These are phyloP conservation scores for Yamadazyma taylorii DNA, from an alignment of 1,139 yeast genomes.

Conservation along the genomic window DNA sequence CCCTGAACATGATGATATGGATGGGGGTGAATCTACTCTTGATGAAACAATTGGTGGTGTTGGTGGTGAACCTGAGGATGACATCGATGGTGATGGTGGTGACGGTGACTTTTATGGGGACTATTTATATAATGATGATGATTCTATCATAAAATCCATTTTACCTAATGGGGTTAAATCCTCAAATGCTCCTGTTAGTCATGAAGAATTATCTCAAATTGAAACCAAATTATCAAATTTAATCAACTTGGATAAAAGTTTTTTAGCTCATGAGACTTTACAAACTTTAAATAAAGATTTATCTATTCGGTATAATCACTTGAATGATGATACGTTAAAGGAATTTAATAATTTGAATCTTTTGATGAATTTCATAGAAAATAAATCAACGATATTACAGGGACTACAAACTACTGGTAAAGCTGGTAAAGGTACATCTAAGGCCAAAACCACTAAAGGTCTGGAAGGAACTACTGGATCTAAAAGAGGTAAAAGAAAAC, in stretches of 20 bases:
- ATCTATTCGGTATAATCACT: neutral
- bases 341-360: slow-evolving; percentile 37
- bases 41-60: neutral
- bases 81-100: neutral
- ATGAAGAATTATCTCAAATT: slow-evolving; percentile 18
- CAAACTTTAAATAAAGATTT: slow-evolving; percentile 28
- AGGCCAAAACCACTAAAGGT: slow-evolving; percentile 3
- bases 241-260: slow-evolving; percentile 26
- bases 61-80: neutral
- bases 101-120: neutral
- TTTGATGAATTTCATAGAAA: slow-evolving; percentile 31
- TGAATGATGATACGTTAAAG: slow-evolving; percentile 23
- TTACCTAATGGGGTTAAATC: slow-evolving; percentile 5
- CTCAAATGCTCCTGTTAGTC: slow-evolving; percentile 3
- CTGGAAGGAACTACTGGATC: slow-evolving; percentile 1
- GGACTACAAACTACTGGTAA: slow-evolving; percentile 5
- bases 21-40: neutral
- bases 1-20: slow-evolving; percentile 3
- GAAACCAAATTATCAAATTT: slow-evolving; percentile 28
- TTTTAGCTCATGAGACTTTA: slow-evolving; percentile 13
- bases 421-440: neutral
- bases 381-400: slow-evolving; percentile 11
- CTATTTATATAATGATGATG: neutral
- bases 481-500: slow-evolving; percentile 4
- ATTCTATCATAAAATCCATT: slow-evolving; percentile 5